Percentiles rank a stretch among this genome's conserved stretches.
phyloP scores from a whole-genome alignment of 164 flowering plant genomes.

The Euptelea pleiosperma region DNA sequence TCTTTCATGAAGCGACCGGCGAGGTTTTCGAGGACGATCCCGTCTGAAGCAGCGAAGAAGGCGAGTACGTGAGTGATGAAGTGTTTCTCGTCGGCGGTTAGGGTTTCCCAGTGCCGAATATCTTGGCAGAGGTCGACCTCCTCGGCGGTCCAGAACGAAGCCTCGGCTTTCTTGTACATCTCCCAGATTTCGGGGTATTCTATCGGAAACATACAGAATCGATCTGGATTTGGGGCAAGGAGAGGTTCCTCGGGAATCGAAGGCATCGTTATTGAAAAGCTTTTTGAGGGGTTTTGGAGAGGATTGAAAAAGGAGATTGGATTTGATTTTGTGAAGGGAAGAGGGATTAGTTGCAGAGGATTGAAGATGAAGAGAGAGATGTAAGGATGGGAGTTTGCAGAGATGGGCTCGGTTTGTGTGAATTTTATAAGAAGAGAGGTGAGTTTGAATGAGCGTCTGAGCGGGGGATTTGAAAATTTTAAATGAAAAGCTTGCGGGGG shows the following conservation, averaged over 20 bases:
- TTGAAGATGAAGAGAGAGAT: not conserved
- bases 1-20: constrained; percentile 78
- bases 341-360: too few species aligned
- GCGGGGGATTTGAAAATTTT: constrained; percentile 28
- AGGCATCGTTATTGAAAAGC: constrained; percentile 39
- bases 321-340: not conserved
- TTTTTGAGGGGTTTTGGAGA: not conserved
- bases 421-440: constrained; percentile 14
- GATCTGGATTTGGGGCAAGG: constrained; percentile 73
- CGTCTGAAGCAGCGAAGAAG: constrained; percentile 87
- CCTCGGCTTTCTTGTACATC: constrained; percentile 95
- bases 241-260: constrained; percentile 71
- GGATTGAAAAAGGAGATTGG: not conserved
- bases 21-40: constrained; percentile 78
- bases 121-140: constrained; percentile 79
- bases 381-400: not conserved
- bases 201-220: constrained; percentile 95
- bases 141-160: constrained; percentile 94
- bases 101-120: constrained; percentile 16
- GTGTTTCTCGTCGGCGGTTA: constrained; percentile 51
- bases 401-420: constrained; percentile 1
- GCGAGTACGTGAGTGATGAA: constrained; percentile 74
- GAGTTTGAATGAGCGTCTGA: constrained; percentile 2
- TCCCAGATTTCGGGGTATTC: constrained; percentile 88
- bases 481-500: constrained; percentile 45